Conservation (phyloP, 202 grass and related monocot species). For the Miscanthus sacchariflorus region DNA sequence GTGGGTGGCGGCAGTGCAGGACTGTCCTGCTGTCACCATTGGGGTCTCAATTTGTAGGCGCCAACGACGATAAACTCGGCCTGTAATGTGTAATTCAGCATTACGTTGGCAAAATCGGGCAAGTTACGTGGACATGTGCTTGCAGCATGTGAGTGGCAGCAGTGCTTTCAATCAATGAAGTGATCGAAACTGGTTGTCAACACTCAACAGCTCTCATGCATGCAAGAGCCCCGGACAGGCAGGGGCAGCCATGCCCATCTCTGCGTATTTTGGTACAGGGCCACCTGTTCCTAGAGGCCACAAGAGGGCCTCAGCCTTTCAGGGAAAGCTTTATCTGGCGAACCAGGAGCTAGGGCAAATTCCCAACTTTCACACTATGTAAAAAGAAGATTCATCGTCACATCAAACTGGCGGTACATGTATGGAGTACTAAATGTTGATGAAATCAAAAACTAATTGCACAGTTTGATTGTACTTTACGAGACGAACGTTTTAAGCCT, state of each 20-base stretch:
- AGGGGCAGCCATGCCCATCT: background rate
- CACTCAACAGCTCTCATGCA: background rate
- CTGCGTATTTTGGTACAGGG: background rate
- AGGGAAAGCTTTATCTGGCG: constrained; percentile 38
- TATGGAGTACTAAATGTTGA: too few relatives aligned
- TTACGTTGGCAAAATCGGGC: background rate
- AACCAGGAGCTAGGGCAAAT: background rate
- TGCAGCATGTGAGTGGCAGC: background rate
- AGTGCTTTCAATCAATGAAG: constrained; percentile 42
- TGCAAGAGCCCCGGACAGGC: background rate
- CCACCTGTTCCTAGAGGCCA: background rate
- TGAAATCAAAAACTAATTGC: too few relatives aligned
- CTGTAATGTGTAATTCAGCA: background rate
- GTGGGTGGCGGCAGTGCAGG: background rate
- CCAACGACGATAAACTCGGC: background rate
- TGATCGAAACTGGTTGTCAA: constrained; percentile 13
- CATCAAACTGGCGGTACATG: too few relatives aligned
- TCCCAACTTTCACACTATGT: too few relatives aligned
- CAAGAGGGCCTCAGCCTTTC: background rate
- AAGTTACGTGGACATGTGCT: background rate
- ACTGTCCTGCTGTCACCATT: background rate
- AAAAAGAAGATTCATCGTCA: too few relatives aligned
- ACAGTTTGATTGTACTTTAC: too few relatives aligned
- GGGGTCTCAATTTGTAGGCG: constrained; percentile 29
- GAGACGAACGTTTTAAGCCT: too few relatives aligned